phyloP scores from a whole-genome alignment of 306 rosid genomes.

The Vigna mungo region DNA sequence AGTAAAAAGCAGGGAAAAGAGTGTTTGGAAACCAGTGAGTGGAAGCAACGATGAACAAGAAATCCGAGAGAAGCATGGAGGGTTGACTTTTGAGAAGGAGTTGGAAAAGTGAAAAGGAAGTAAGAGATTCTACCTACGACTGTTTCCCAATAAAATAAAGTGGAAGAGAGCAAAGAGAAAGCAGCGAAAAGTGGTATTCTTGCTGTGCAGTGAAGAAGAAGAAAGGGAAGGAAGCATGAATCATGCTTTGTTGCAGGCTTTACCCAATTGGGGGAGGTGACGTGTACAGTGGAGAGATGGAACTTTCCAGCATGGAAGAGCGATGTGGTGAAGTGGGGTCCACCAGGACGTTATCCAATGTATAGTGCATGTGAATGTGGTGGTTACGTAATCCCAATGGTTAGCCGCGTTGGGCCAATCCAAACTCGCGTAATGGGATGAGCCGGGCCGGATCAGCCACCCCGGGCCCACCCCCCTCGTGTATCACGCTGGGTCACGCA shows the following conservation, averaged over 20 bases:
- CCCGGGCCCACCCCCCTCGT: constrained; percentile 43
- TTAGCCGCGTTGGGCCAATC: constrained; percentile 53
- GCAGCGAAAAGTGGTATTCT: background rate
- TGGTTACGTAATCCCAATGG: constrained; percentile 50
- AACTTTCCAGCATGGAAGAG: constrained; percentile 86
- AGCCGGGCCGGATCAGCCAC: background rate
- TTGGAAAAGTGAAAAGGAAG: background rate
- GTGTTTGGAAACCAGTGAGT: background rate
- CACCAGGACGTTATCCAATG: constrained; percentile 63
- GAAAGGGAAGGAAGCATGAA: constrained; percentile 3
- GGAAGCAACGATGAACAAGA: constrained; percentile 35
- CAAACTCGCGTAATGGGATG: constrained; percentile 34
- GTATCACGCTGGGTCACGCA: background rate
- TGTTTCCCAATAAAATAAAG: background rate
- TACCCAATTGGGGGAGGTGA: constrained; percentile 51
- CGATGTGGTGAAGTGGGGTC: constrained; percentile 50
- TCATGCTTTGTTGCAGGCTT: constrained; percentile 41
- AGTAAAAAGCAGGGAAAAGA: background rate
- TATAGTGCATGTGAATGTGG: constrained; percentile 45
- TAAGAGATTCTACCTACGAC: constrained; percentile 37
- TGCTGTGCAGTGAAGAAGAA: background rate
- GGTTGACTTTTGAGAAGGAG: background rate
- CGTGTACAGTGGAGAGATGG: constrained; percentile 57
- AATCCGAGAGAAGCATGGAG: constrained; percentile 24
- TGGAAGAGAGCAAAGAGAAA: constrained; percentile 40